A percentile compares a stretch with the other conserved stretches of the same genome.
These are phyloP conservation scores for Candida tropicalis DNA, from an alignment of 1,139 yeast species.

Conservation along the genomic window DNA sequence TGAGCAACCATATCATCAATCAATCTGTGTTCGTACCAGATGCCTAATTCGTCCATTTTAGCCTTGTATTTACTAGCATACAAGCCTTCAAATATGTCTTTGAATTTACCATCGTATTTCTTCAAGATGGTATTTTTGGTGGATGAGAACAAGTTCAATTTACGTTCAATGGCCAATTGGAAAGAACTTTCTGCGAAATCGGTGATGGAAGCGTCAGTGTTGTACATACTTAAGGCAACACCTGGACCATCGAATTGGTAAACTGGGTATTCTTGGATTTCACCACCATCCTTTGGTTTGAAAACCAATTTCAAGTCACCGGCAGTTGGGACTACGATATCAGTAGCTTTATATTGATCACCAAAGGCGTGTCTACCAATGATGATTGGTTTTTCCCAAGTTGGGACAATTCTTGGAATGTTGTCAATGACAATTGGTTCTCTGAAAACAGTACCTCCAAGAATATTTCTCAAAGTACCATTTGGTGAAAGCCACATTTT, in stretches of 20 bases:
- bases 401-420: conserved; percentile 87
- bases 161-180: conserved; percentile 79
- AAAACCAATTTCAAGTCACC: conserved; percentile 80
- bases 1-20: conserved; percentile 99
- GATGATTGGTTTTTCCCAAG: conserved; percentile 93
- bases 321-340: conserved; percentile 73
- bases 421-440: conserved; percentile 92
- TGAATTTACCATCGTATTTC: conserved; percentile 91
- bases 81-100: conserved; percentile 85
- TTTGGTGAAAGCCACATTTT: conserved; percentile 98
- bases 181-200: conserved; percentile 94
- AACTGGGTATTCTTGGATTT: conserved; percentile 58
- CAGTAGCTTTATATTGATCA: conserved; percentile 95
- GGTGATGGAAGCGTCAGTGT: conserved; percentile 84
- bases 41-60: conserved; percentile 72
- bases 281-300: conserved; percentile 73
- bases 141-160: conserved; percentile 78
- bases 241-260: conserved; percentile 78
- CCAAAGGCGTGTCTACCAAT: conserved; percentile 98
- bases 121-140: conserved; percentile 95
- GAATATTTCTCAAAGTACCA: conserved; percentile 92
- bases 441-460: conserved; percentile 96
- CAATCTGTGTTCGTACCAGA: conserved; percentile 95
- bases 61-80: conserved; percentile 71
- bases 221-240: conserved; percentile 92